Evolutionary conservation across 2,329 filamentous ascomycete species (phyloP), one percentile per base, ranked within the genome.

Genomic region (Colletotrichum sp.): DNA sequence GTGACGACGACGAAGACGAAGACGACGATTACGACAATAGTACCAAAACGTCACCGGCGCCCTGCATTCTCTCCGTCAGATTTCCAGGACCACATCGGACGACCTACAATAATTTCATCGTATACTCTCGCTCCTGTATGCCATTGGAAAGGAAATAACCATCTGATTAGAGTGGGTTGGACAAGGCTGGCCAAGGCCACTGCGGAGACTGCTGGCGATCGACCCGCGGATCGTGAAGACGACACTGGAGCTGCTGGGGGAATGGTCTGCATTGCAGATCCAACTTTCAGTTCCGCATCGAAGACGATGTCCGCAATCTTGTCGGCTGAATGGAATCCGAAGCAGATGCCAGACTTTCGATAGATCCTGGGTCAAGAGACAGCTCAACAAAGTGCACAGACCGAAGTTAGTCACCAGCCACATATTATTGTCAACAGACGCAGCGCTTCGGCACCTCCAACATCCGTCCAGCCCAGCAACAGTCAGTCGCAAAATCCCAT

Each of bases 391-490:
- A 52, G 43, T 52, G 43, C 43, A 52, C 43, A 52, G 43, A 52
- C 56, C 15, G 56, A 60, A 18, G 8, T 60, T 18, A 26, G 21
- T n/a, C 6, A 66, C 61, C 61, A 71, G 69, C 69, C 69, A 67
- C 69, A 32, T 28, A 24, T 66, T 38, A 56, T 66, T 58, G 18
- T 24, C 32, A 32, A 8, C 28, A 24, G 28, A 43, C n/a, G n/a
- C 43, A 21, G 28, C n/a, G 43, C 28, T 52, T 65, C 26, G 18
- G 56, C 15, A 21, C 13, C 28, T 28, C 26, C 24, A 28, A 58
- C 55, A 21, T 52, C 43, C n/a, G 43, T 13, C n/a, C 43, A 13
- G n/a, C 43, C 43, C n/a, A 24, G n/a, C 43, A 52, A 21, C n/a
- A 52, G n/a, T 52, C 43, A 52, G n/a, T 52, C 10, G 4, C n/a